Conservation (phyloP, 1,139 yeast species). For the Debaryomyces sp. region DNA sequence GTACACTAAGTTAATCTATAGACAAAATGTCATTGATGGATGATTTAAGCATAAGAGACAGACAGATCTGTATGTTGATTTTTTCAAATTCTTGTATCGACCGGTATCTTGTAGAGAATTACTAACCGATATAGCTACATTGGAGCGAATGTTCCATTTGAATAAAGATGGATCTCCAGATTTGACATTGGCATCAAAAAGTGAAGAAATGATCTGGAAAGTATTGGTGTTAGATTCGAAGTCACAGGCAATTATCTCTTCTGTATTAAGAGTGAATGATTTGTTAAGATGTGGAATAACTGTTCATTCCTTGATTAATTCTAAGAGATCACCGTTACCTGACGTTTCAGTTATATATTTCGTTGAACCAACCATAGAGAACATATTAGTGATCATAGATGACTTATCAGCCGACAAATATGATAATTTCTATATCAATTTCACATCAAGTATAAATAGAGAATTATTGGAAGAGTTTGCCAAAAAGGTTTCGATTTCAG, state of each 20-base stretch:
- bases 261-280: constrained; percentile 89
- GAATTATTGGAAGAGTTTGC: constrained; percentile 88
- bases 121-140: constrained; percentile 27
- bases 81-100: neutral
- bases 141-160: constrained; percentile 83
- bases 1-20: neutral
- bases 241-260: constrained; percentile 84
- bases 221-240: constrained; percentile 82
- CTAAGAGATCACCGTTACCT: constrained; percentile 76
- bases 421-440: constrained; percentile 79
- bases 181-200: constrained; percentile 52
- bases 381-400: constrained; percentile 64
- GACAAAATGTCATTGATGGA: constrained; percentile 21
- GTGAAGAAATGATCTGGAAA: constrained; percentile 83
- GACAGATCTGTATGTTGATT: constrained; percentile 33
- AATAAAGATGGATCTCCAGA: constrained; percentile 62
- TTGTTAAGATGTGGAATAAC: constrained; percentile 87
- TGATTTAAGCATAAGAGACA: constrained; percentile 31
- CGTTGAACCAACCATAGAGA: constrained; percentile 82
- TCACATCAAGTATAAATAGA: constrained; percentile 77
- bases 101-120: neutral
- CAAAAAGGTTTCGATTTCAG: constrained; percentile 71
- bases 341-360: constrained; percentile 96
- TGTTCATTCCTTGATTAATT: constrained; percentile 72
- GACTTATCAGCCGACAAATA: constrained; percentile 78